These are phyloP conservation scores for Fusarium sp. DNA, from an alignment of 2,329 filamentous ascomycete species.

Conservation along the genomic window DNA sequence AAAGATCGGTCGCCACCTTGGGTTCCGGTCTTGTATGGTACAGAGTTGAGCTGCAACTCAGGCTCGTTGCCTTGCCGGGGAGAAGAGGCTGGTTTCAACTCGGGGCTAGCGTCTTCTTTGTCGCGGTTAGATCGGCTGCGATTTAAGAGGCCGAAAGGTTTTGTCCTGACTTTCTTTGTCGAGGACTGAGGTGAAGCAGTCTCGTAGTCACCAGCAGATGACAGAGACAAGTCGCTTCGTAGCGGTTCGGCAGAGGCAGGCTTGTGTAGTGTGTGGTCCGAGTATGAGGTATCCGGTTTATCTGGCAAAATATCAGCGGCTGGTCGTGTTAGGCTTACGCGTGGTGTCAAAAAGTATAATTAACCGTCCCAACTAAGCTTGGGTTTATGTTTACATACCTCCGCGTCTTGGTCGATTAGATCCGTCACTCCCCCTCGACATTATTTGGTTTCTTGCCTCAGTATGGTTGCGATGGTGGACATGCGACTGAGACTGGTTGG, in stretches of 20 bases:
- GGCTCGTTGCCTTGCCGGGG: constrained; percentile 41
- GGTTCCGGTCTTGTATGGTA: constrained; percentile 68
- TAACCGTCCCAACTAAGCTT: constrained; percentile 23
- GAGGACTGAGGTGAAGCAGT: constrained; percentile 46
- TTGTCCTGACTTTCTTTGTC: constrained; percentile 61
- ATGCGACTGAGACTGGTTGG: constrained; percentile 47
- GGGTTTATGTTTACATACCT: constrained; percentile 47
- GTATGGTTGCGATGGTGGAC: constrained; percentile 44
- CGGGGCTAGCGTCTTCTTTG: constrained; percentile 56
- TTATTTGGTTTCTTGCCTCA: constrained; percentile 51
- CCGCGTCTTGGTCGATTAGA: constrained; percentile 42
- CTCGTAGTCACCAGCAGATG: constrained; percentile 60
- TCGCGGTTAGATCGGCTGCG: constrained; percentile 63
- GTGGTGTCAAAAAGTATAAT: constrained; percentile 32
- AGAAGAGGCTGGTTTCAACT: constrained; percentile 45
- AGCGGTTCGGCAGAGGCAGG: constrained; percentile 55
- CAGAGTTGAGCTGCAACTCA: constrained; percentile 44
- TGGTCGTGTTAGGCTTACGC: constrained; percentile 18
- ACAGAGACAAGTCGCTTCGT: constrained; percentile 62
- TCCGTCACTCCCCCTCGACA: constrained; percentile 51
- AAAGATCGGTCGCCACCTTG: constrained; percentile 72
- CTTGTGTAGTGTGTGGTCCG: constrained; percentile 51
- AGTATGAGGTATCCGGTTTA: constrained; percentile 42
- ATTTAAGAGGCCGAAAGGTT: constrained; percentile 62
- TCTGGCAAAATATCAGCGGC: constrained; percentile 38